Evolutionary conservation across 352 stramenopile genomes (phyloP).

Genomic region (Phytophthora pistaciae): DNA sequence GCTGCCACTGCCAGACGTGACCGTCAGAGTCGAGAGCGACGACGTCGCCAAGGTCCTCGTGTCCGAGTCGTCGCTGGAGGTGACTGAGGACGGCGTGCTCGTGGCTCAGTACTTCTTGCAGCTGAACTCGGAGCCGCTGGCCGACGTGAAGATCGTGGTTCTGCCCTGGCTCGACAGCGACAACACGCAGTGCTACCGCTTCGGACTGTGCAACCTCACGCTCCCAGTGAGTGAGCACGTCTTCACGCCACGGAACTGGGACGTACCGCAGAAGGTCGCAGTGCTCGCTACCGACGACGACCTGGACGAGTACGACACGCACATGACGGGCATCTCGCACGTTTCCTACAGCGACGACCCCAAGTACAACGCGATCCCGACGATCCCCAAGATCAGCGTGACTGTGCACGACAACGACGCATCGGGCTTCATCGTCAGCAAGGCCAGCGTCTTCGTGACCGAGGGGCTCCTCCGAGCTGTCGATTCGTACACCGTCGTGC

Average conservation of each 20-base stretch:
- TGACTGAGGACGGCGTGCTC: constrained; percentile 62
- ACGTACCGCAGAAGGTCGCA: constrained; percentile 62
- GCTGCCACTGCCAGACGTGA: constrained; percentile 45
- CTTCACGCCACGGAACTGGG: constrained; percentile 75
- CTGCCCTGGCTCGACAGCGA: constrained; percentile 69
- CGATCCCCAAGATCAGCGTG: constrained; percentile 71
- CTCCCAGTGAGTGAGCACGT: constrained; percentile 55
- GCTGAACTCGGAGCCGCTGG: constrained; percentile 70
- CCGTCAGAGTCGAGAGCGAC: constrained; percentile 65
- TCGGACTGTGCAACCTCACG: constrained; percentile 78
- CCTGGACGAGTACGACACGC: constrained; percentile 71
- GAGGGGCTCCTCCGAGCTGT: constrained; percentile 45
- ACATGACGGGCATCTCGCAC: constrained; percentile 78
- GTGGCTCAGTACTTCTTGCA: constrained; percentile 57
- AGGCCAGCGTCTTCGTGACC: constrained; percentile 47
- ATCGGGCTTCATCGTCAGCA: constrained; percentile 59
- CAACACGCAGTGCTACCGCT: constrained; percentile 78
- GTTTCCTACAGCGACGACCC: constrained; percentile 67
- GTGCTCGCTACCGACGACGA: constrained; percentile 71
- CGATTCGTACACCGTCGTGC: constrained; percentile 64
- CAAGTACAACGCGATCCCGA: constrained; percentile 68
- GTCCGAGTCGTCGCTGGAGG: constrained; percentile 57
- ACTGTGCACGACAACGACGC: constrained; percentile 71
- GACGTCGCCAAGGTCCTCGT: constrained; percentile 71
- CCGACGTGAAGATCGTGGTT: constrained; percentile 67